Conservation (phyloP, 176 grass and related monocot species). For the Triticum turgidum region DNA sequence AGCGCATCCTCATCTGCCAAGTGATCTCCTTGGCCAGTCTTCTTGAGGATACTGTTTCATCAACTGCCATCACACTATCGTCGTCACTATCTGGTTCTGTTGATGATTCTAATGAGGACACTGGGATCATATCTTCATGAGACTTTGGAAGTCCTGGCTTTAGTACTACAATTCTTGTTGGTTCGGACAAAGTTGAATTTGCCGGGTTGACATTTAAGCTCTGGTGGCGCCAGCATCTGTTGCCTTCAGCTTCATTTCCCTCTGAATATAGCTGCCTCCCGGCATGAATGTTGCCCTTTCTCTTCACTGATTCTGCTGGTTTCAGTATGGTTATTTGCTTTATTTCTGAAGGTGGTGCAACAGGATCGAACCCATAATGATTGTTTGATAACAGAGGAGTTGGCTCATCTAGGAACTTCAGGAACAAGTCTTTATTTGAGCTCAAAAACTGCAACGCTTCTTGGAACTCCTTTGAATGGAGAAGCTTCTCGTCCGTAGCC, state of each 20-base stretch:
- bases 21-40: conserved; percentile 54
- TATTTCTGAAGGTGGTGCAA: conserved; percentile 49
- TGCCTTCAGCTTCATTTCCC: conserved; percentile 40
- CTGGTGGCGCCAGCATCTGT: conserved; percentile 37
- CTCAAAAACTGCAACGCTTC: conserved; percentile 90
- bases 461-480: conserved; percentile 90
- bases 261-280: conserved; percentile 53
- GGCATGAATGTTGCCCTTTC: conserved; percentile 29
- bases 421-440: conserved; percentile 89
- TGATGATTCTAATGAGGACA: conserved; percentile 29
- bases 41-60: conserved; percentile 53
- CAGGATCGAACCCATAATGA: conserved; percentile 36
- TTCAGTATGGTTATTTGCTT: conserved; percentile 92
- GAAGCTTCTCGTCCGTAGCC: conserved; percentile 79
- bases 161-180: conserved; percentile 92
- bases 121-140: conserved; percentile 34
- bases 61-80: conserved; percentile 38
- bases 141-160: conserved; percentile 60
- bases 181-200: conserved; percentile 54
- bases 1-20: conserved; percentile 60
- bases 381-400: conserved; percentile 60
- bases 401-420: conserved; percentile 89
- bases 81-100: conserved; percentile 38
- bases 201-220: conserved; percentile 34
- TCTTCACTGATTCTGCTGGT: conserved; percentile 64